Evolutionary conservation across 805 yeast species (phyloP).

Genomic region (Grigorovia humatica): DNA sequence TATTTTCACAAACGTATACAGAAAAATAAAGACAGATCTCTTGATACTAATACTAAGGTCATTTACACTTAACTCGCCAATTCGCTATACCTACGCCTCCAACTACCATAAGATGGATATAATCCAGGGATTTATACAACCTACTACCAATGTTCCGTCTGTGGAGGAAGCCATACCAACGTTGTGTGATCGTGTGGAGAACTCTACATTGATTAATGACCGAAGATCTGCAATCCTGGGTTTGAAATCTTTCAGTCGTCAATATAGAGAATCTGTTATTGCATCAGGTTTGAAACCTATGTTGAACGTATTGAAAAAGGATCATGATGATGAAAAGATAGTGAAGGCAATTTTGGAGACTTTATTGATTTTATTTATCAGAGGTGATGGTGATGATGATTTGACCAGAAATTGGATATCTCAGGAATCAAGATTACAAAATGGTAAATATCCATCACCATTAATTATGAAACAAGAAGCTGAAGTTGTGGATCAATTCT

Average conservation of each 20-base stretch:
- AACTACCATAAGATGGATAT: conserved; percentile 27
- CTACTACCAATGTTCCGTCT: conserved; percentile 41
- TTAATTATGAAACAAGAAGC: conserved; percentile 43
- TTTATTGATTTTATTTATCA: conserved; percentile 64
- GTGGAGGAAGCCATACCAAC: conserved; percentile 83
- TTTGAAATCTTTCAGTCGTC: conserved; percentile 77
- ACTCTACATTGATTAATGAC: conserved; percentile 74
- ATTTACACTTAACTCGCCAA: too few species aligned
- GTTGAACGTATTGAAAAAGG: conserved; percentile 54
- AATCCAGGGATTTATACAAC: conserved; percentile 32
- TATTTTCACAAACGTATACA: neutral
- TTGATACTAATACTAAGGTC: too few species aligned
- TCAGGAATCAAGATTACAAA: conserved; percentile 59
- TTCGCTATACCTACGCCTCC: neutral
- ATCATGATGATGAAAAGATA: conserved; percentile 56
- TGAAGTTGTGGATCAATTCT: conserved; percentile 62
- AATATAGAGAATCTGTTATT: conserved; percentile 81
- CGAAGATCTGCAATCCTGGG: conserved; percentile 87
- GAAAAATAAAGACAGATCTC: neutral
- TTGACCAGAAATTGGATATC: conserved; percentile 62
- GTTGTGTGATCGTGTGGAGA: conserved; percentile 74
- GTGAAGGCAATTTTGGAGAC: conserved; percentile 81
- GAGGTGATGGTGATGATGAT: conserved; percentile 55
- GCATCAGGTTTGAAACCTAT: conserved; percentile 76
- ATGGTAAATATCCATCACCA: conserved; percentile 75